phyloP scores from a whole-genome alignment of 2,329 filamentous ascomycete species.

The Myriosclerotinia curreyana region DNA sequence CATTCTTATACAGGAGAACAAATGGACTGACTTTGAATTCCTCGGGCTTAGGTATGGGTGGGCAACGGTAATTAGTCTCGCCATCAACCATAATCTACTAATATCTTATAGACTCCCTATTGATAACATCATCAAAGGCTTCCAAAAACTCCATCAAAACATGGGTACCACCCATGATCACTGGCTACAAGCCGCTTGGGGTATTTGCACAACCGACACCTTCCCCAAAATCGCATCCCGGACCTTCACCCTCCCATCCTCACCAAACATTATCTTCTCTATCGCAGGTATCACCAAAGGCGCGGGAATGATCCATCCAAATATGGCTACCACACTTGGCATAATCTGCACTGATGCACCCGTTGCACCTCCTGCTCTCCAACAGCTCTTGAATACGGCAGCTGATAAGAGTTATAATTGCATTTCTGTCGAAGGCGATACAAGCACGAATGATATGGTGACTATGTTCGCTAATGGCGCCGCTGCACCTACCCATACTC shows the following conservation, averaged over 20 bases:
- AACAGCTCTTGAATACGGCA: background rate
- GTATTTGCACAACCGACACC: slow-evolving; percentile 97
- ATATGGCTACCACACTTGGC: slow-evolving; percentile 94
- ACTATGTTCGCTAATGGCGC: background rate
- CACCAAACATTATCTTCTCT: slow-evolving; percentile 70
- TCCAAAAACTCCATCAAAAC: background rate
- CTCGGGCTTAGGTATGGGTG: slow-evolving; percentile 3
- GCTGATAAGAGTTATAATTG: slow-evolving; percentile 2
- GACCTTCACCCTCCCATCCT: slow-evolving; percentile 79
- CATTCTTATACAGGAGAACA: background rate
- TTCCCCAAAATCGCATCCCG: slow-evolving; percentile 93
- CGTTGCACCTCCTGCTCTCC: slow-evolving; percentile 53
- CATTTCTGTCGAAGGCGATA: slow-evolving; percentile 9
- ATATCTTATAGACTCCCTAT: background rate
- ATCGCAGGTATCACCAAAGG: slow-evolving; percentile 97
- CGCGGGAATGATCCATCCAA: slow-evolving; percentile 98
- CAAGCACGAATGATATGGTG: background rate
- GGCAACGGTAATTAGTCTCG: background rate
- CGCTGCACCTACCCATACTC: background rate
- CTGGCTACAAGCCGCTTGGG: slow-evolving; percentile 82
- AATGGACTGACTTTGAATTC: background rate
- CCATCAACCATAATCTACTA: background rate
- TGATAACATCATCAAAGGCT: slow-evolving; percentile 4
- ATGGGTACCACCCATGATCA: slow-evolving; percentile 64
- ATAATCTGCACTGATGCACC: slow-evolving; percentile 91